Evolutionary conservation across 257 asterid species (phyloP), one percentile per base, ranked within the genome.

Genomic region (Capsicum pubescens): DNA sequence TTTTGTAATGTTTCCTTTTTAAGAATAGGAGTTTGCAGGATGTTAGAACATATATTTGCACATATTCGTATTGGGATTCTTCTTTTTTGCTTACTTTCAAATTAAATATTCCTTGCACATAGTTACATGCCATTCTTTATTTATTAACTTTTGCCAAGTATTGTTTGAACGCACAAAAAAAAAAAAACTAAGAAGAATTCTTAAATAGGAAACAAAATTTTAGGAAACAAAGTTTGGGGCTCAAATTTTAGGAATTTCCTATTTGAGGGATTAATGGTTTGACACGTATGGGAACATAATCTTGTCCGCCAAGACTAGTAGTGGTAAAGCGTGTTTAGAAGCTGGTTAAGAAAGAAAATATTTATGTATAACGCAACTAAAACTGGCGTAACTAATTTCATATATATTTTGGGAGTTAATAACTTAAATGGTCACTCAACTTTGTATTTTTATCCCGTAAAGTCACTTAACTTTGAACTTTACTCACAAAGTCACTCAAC

Each of bases 31-130:
- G 67, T 42, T 55, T 79, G 56, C 14, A 32, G 69, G 50, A 35
- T 67, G 5, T 35, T 66, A 32, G 17, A 16, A 35, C 9, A 9
- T 6, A 74, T 68, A 52, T 44, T 44, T 44, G 19, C 0, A 81
- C 21, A 19, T 3, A 6, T 9, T 1, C 19, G 10, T 72, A 3
- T 72, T 50, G 19, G 9, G 80, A 74, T 74, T 52, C 80, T 50
- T 26, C 61, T 76, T 74, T 12, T 21, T 4, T 52, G 63, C 26
- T 81, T 44, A 42, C 84, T 81, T 81, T 44, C 46, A 55, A 61
- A 13, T 59, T 59, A 81, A 52, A 81, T 61, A 81, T 81, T 39
- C 84, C 46, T 81, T 61, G 7, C 44, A 81, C 19, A 12, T 39
- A n/a, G 11, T 61, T 80, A 3, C 60, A 81, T 81, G 26, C 48